These are phyloP conservation scores for Pholiota adiposa DNA, from an alignment of 1,284 basidiomycete species.

Conservation along the genomic window DNA sequence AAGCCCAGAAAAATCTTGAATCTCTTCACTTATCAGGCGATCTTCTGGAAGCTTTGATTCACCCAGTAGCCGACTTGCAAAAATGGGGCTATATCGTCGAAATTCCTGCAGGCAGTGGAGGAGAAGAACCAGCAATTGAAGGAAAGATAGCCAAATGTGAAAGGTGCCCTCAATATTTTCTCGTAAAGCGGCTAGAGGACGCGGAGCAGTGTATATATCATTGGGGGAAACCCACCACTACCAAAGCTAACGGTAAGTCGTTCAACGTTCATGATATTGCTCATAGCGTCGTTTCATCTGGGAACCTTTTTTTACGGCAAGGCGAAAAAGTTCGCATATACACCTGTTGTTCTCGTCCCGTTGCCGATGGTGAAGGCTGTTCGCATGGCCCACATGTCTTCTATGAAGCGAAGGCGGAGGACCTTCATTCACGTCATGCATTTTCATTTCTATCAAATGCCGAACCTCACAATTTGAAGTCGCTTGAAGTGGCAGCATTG, in stretches of 20 bases:
- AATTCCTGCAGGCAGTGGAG: slow-evolving; percentile 66
- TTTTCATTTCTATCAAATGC: slow-evolving; percentile 61
- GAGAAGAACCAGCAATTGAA: slow-evolving; percentile 64
- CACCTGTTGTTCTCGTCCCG: slow-evolving; percentile 67
- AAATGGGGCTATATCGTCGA: slow-evolving; percentile 76
- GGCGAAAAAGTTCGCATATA: slow-evolving; percentile 70
- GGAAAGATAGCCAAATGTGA: slow-evolving; percentile 77
- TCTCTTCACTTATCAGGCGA: slow-evolving; percentile 59
- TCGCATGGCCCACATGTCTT: slow-evolving; percentile 75
- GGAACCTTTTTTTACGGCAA: slow-evolving; percentile 30
- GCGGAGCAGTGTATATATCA: slow-evolving; percentile 79
- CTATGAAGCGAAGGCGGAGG: slow-evolving; percentile 71
- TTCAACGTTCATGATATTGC: slow-evolving; percentile 18
- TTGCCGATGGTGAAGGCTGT: slow-evolving; percentile 64
- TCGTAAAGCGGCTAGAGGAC: slow-evolving; percentile 62
- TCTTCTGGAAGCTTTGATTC: slow-evolving; percentile 60
- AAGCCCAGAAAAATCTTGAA: slow-evolving; percentile 61
- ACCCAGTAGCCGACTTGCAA: slow-evolving; percentile 61
- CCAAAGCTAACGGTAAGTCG: slow-evolving; percentile 60
- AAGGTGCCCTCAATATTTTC: slow-evolving; percentile 72
- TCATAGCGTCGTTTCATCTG: slow-evolving; percentile 20
- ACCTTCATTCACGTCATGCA: slow-evolving; percentile 74
- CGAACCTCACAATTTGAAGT: slow-evolving; percentile 35
- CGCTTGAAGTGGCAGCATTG: slow-evolving; percentile 77
- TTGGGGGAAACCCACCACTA: slow-evolving; percentile 75